Base-by-base conservation (phyloP, 2,329 filamentous ascomycete genomes). In the Chaetomium sp. region DNA sequence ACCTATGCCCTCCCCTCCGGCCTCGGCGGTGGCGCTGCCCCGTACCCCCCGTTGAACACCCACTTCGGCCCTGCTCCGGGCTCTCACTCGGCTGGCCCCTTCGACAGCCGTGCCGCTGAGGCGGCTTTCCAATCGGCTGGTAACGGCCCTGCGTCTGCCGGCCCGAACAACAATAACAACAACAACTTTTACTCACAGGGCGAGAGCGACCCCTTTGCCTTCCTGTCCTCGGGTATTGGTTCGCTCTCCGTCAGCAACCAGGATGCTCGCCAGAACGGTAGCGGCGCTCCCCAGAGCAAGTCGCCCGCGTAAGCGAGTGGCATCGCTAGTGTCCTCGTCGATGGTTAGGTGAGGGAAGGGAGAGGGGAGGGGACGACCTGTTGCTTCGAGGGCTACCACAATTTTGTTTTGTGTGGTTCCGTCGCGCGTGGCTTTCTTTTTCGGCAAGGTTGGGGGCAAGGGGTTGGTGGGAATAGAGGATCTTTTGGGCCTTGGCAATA, bases 61-160 rank as follows among this genome's bases (percentile, higher is more conserved):
- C 88, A 91, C 65, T 96, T 86, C 61, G 85, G 85, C 56, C 86
- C 88, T 44, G 85, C 85, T 54, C 87, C 86, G 41, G 84, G 86
- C 52, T 86, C 90, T 64, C 90, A 94, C 72, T 88, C 88, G 32
- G 88, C 88, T 43, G 88, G 90, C 10, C 87, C 87, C 5, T 97
- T 99, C 67, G 91, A 96, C 69, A 95, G 91, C 76, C 89, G 91
- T 60, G 88, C 90, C 60, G 90, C 92, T 12, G 92, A 97, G 75
- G 91, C 91, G 58, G 92, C 94, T 33, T 99, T 99, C 78, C 89
- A 89, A 69, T 89, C 88, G 42, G 91, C 89, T 41, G 86, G 86
- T 64, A 92, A 94, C 64, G 89, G 88, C 54, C 86, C 87, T 19
- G 85, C 86, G 12, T 89, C 88, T 45, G 86, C 86, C 58, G 88